Conservation (phyloP, 1,139 yeast genomes). For the Spathaspora sp. region DNA sequence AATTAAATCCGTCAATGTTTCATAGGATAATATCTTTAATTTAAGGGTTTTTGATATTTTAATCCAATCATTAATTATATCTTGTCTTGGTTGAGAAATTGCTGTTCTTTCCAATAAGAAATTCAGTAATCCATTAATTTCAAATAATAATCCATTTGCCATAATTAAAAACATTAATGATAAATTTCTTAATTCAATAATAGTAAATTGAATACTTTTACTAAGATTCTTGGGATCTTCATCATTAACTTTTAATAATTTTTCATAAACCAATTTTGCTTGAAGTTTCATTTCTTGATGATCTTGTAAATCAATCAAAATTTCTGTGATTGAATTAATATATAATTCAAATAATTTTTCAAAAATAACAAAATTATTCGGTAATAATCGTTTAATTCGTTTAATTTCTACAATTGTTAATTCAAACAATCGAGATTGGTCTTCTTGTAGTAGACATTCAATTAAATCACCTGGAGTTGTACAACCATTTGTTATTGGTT, state of each 20-base stretch:
- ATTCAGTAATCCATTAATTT: slow-evolving; percentile 9
- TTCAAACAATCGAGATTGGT: slow-evolving; percentile 10
- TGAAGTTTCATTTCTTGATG: slow-evolving; percentile 13
- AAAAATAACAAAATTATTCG: slow-evolving; percentile 13
- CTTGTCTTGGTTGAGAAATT: slow-evolving; percentile 13
- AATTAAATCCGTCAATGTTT: slow-evolving; percentile 25
- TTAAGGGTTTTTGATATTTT: slow-evolving; percentile 23
- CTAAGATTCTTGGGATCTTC: slow-evolving; percentile 13
- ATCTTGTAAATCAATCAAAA: slow-evolving; percentile 18
- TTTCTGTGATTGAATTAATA: slow-evolving; percentile 16
- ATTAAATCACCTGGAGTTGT: slow-evolving; percentile 8
- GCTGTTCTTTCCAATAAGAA: slow-evolving; percentile 12
- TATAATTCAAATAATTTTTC: slow-evolving; percentile 15
- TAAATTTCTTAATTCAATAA: slow-evolving; percentile 16
- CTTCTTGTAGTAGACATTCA: slow-evolving; percentile 11
- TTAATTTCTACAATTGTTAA: slow-evolving; percentile 19
- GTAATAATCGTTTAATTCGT: slow-evolving; percentile 18
- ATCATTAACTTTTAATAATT: slow-evolving; percentile 13
- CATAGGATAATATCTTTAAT: slow-evolving; percentile 19
- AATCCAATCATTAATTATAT: slow-evolving; percentile 25
- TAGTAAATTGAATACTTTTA: slow-evolving; percentile 9
- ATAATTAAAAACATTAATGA: slow-evolving; percentile 21
- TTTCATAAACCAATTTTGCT: slow-evolving; percentile 10
- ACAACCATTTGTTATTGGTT: too few species aligned
- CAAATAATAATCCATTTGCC: slow-evolving; percentile 25